phyloP scores from a whole-genome alignment of 768 basidiomycete species.

The Jaapia argillacea region DNA sequence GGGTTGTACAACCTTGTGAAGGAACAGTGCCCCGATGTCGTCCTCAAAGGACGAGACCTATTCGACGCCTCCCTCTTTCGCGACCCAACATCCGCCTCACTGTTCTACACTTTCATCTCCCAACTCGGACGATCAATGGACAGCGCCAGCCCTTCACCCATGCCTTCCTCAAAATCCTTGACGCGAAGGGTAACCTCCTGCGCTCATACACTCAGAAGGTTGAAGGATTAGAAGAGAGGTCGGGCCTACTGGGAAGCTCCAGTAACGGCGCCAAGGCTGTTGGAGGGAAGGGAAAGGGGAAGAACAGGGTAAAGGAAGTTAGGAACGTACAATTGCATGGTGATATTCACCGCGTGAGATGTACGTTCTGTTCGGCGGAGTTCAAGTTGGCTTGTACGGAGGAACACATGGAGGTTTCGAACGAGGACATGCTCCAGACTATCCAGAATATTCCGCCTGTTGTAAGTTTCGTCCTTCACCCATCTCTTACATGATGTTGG shows the following conservation, averaged over 20 bases:
- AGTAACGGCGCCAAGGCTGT: conserved; percentile 37
- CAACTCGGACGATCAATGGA: conserved; percentile 80
- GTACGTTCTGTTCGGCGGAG: conserved; percentile 74
- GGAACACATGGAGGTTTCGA: conserved; percentile 55
- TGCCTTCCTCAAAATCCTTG: conserved; percentile 75
- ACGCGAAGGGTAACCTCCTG: conserved; percentile 73
- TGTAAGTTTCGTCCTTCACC: no score
- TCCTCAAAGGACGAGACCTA: conserved; percentile 88
- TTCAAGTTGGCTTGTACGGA: conserved; percentile 57
- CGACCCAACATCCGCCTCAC: conserved; percentile 71
- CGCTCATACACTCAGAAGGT: conserved; percentile 98
- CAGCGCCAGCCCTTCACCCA: conserved; percentile 76
- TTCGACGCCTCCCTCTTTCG: conserved; percentile 92
- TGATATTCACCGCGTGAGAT: conserved; percentile 86
- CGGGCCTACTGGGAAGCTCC: conserved; percentile 64
- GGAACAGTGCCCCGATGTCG: conserved; percentile 68
- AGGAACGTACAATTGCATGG: conserved; percentile 92
- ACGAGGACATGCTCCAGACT: conserved; percentile 68
- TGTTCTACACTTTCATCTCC: conserved; percentile 94
- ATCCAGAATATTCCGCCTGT: conserved; percentile 75
- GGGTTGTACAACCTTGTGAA: conserved; percentile 90
- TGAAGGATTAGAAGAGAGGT: conserved; percentile 82
- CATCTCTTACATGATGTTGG: no score
- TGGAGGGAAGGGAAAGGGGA: conserved; percentile 62
- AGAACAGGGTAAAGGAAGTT: conserved; percentile 59